phyloP scores from a whole-genome alignment of 2,329 filamentous ascomycete species.

The Sporothrix inflata region DNA sequence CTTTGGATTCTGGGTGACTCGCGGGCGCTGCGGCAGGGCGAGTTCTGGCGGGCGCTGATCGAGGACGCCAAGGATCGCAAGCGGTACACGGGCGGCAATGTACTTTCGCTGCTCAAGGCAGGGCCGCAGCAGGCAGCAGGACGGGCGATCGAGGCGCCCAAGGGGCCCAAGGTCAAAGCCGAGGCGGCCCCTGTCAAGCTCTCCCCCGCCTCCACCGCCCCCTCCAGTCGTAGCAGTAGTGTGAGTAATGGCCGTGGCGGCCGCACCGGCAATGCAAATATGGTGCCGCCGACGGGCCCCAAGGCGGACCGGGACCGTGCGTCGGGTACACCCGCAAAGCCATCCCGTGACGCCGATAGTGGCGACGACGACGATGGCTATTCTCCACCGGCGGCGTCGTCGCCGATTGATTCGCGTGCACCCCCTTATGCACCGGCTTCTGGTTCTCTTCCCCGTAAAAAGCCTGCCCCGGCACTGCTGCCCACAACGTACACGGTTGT shows the following conservation, averaged over 20 bases:
- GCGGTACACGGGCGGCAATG: conserved; percentile 72
- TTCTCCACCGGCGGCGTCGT: conserved; percentile 30
- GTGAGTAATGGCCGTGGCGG: conserved; percentile 18
- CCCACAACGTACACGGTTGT: conserved; percentile 33
- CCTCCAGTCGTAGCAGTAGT: conserved; percentile 29
- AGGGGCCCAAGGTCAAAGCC: conserved; percentile 27
- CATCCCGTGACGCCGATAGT: background rate
- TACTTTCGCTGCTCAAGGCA: conserved; percentile 50
- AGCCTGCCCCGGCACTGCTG: conserved; percentile 31
- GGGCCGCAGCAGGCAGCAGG: background rate
- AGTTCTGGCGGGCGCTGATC: conserved; percentile 89
- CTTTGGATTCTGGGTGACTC: conserved; percentile 97
- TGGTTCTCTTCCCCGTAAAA: conserved; percentile 20
- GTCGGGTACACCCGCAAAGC: background rate
- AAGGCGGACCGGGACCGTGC: background rate
- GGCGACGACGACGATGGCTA: conserved; percentile 29
- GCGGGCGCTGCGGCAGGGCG: conserved; percentile 78
- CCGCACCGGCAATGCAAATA: background rate
- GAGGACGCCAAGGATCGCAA: conserved; percentile 75
- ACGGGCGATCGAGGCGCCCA: background rate
- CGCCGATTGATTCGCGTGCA: conserved; percentile 13
- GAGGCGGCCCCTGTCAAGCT: conserved; percentile 37
- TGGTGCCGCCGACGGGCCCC: conserved; percentile 14
- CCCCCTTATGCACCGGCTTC: background rate
- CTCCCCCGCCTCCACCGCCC: background rate